Evolutionary conservation across 208 protist species (phyloP).

Genomic region (Acanthamoeba quina): DNA sequence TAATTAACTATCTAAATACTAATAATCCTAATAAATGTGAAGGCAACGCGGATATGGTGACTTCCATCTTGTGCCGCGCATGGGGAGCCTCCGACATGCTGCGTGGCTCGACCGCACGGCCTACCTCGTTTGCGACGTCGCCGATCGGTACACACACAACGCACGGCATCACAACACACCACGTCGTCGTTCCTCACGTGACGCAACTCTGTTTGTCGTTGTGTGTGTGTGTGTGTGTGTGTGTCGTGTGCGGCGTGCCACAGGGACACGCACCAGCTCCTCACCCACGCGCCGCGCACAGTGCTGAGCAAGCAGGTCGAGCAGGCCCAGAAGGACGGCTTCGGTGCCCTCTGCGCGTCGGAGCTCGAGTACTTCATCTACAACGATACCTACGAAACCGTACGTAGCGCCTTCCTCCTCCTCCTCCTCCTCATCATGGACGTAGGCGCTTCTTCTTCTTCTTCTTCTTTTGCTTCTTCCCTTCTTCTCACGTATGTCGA

Average conservation of each 20-base stretch:
- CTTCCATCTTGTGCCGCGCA: slow-evolving; percentile 25
- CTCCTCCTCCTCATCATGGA: not conserved
- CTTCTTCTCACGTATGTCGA: not conserved
- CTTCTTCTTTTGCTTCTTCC: not conserved
- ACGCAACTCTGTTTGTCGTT: not conserved
- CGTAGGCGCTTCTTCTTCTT: not conserved
- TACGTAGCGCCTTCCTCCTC: not conserved
- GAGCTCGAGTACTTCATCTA: slow-evolving; percentile 68
- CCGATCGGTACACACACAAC: not conserved
- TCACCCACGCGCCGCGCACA: not conserved
- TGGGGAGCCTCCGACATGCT: slow-evolving; percentile 37
- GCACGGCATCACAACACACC: not conserved
- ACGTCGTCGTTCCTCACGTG: not conserved
- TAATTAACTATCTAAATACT: not conserved
- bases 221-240: too few relatives aligned
- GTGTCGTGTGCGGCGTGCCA: not conserved
- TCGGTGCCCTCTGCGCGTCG: slow-evolving; percentile 3
- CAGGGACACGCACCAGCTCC: slow-evolving; percentile 35
- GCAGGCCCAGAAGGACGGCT: slow-evolving; percentile 10
- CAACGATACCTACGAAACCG: slow-evolving; percentile 51
- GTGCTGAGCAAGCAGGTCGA: slow-evolving; percentile 30
- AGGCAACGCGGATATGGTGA: slow-evolving; percentile 52
- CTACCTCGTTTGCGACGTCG: slow-evolving; percentile 29
- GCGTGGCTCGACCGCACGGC: slow-evolving; percentile 55
- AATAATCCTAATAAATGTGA: not conserved